Conservation (phyloP, 768 basidiomycete genomes). For the Podaxis sp. region DNA sequence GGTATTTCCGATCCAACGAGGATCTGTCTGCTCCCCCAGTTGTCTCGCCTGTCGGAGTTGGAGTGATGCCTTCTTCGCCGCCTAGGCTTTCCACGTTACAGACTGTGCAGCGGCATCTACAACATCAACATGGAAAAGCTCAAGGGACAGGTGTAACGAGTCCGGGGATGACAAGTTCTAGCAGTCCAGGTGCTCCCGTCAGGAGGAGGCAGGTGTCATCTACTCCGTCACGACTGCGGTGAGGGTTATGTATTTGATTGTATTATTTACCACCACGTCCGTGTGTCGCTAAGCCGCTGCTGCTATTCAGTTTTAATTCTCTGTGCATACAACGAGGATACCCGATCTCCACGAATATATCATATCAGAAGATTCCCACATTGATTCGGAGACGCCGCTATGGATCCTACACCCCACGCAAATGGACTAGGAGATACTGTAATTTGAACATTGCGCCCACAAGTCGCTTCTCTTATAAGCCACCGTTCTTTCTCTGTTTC, state of each 20-base stretch:
- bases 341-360: too few species aligned
- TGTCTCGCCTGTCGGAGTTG: not conserved
- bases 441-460: too few species aligned
- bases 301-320: not conserved
- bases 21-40: constrained; percentile 6
- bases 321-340: not conserved
- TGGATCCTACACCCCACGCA: too few species aligned
- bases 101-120: not conserved
- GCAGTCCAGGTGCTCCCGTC: not conserved
- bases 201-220: not conserved
- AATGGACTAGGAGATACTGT: too few species aligned
- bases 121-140: not conserved
- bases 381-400: too few species aligned
- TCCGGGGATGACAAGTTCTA: not conserved
- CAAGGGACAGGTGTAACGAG: not conserved
- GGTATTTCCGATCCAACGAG: constrained; percentile 52
- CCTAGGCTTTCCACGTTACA: not conserved
- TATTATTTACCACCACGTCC: not conserved
- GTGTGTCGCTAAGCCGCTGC: not conserved
- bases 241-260: not conserved
- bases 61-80: not conserved
- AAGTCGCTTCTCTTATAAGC: too few species aligned
- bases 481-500: too few species aligned
- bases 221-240: not conserved
- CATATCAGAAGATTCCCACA: too few species aligned